Conservation (phyloP, 2,329 filamentous ascomycete species). For the Diaporthe nobilis region DNA sequence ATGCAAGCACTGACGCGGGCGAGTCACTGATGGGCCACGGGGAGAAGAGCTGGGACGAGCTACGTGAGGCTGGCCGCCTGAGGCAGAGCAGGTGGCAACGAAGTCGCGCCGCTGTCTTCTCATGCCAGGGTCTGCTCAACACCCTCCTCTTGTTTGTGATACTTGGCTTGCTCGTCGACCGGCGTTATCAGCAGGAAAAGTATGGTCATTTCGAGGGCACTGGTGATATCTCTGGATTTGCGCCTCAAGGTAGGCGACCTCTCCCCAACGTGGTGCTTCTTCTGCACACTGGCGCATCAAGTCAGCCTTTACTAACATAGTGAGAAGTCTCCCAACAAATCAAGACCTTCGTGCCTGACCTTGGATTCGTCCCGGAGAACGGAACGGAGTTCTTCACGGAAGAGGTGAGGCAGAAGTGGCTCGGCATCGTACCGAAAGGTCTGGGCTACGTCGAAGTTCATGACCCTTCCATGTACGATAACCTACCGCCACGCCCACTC, state of each 20-base stretch:
- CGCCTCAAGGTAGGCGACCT: constrained; percentile 52
- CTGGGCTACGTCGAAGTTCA: constrained; percentile 57
- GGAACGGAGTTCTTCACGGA: constrained; percentile 56
- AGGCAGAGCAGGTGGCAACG: constrained; percentile 42
- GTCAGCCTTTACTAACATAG: not conserved
- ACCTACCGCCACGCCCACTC: constrained; percentile 53
- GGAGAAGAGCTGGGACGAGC: constrained; percentile 49
- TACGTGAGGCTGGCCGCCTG: constrained; percentile 23
- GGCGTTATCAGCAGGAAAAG: constrained; percentile 44
- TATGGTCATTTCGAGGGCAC: constrained; percentile 49
- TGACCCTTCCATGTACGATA: constrained; percentile 51
- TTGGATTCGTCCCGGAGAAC: constrained; percentile 55
- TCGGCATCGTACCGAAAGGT: constrained; percentile 56
- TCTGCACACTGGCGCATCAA: not conserved
- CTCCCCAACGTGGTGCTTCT: not conserved
- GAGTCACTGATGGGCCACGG: constrained; percentile 47
- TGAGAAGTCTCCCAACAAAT: constrained; percentile 55
- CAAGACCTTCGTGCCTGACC: constrained; percentile 55
- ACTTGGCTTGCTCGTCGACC: constrained; percentile 53
- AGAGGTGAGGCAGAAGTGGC: constrained; percentile 52
- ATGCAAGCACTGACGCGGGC: constrained; percentile 47
- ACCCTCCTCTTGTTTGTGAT: constrained; percentile 53
- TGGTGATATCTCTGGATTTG: constrained; percentile 58
- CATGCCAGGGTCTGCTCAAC: constrained; percentile 50
- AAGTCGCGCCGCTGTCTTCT: constrained; percentile 44